phyloP scores from a whole-genome alignment of 2,329 filamentous ascomycete species.

The Saccharata proteae region DNA sequence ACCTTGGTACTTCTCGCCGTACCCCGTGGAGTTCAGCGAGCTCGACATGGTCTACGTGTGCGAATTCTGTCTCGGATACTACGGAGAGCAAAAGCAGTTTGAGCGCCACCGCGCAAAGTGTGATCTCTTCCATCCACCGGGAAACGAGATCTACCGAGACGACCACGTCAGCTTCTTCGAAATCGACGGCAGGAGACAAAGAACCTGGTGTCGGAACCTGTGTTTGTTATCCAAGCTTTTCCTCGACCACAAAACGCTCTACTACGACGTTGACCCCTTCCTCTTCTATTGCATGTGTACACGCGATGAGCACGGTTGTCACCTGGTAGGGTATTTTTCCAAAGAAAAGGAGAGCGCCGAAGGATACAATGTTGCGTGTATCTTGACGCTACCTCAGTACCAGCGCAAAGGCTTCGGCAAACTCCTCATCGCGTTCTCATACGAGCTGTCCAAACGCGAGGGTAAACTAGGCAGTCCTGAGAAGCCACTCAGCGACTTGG shows the following conservation, averaged over 20 bases:
- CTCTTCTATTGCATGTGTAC: conserved; percentile 97
- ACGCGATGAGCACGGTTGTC: conserved; percentile 77
- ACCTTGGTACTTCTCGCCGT: conserved; percentile 98
- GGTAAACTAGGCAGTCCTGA: conserved; percentile 91
- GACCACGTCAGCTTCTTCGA: conserved; percentile 92
- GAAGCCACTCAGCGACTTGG: conserved; percentile 89
- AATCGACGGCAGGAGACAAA: conserved; percentile 85
- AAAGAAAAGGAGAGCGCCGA: conserved; percentile 98
- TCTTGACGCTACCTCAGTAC: conserved; percentile 89
- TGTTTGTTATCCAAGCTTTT: conserved; percentile 94
- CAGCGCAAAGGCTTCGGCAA: conserved; percentile 90
- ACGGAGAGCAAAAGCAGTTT: conserved; percentile 71
- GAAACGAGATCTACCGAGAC: conserved; percentile 96
- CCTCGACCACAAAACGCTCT: conserved; percentile 93
- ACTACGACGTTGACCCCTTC: conserved; percentile 99
- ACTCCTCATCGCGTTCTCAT: conserved; percentile 91
- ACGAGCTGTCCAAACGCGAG: conserved; percentile 91
- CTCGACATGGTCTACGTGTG: conserved; percentile 91
- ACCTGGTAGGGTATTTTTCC: conserved; percentile 98
- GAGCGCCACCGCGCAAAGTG: conserved; percentile 81
- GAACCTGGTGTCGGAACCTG: conserved; percentile 93
- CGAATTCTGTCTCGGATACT: conserved; percentile 93
- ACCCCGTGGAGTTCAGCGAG: conserved; percentile 78
- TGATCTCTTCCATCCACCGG: conserved; percentile 79
- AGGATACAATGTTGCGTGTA: conserved; percentile 96